A percentile compares a stretch with the other conserved stretches of the same genome.
phyloP scores from a whole-genome alignment of 225 moss, liverwort and hornwort species.

The Physcomitrellopsis africana region DNA sequence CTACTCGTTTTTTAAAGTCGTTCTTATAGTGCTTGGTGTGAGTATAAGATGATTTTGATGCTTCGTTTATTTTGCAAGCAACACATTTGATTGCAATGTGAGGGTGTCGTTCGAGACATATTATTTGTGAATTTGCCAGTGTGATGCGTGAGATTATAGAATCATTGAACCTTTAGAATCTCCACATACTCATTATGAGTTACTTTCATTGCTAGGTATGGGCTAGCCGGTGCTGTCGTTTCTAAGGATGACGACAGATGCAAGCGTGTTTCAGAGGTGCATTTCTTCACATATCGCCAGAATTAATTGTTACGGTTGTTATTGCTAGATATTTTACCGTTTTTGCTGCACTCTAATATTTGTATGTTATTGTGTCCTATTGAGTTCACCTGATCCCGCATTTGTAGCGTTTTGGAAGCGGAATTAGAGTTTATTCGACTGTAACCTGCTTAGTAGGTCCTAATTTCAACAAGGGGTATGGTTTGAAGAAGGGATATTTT shows the following conservation, averaged over 20 bases:
- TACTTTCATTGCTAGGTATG: slow-evolving; percentile 61
- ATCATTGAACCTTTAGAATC: neutral
- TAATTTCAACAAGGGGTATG: neutral
- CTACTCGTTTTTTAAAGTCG: neutral
- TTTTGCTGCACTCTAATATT: neutral
- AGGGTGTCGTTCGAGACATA: neutral
- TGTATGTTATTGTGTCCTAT: neutral
- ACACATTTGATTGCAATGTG: neutral
- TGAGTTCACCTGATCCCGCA: neutral
- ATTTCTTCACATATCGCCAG: neutral
- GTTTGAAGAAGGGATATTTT: neutral
- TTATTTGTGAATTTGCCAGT: neutral
- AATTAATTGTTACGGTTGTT: too few species aligned
- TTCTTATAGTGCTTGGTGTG: neutral
- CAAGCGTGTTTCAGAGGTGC: slow-evolving; percentile 92
- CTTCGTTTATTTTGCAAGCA: neutral
- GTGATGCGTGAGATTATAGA: neutral
- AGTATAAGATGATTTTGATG: neutral
- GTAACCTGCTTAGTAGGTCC: neutral
- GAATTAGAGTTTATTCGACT: neutral
- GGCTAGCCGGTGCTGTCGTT: slow-evolving; percentile 93
- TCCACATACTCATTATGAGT: neutral
- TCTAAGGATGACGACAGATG: slow-evolving; percentile 91
- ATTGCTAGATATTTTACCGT: too few species aligned
- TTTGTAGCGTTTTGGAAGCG: too few species aligned